Evolutionary conservation across 768 basidiomycete genomes (phyloP), one percentile per base, ranked within the genome.

Genomic region (Kwoniella mangroviensis): DNA sequence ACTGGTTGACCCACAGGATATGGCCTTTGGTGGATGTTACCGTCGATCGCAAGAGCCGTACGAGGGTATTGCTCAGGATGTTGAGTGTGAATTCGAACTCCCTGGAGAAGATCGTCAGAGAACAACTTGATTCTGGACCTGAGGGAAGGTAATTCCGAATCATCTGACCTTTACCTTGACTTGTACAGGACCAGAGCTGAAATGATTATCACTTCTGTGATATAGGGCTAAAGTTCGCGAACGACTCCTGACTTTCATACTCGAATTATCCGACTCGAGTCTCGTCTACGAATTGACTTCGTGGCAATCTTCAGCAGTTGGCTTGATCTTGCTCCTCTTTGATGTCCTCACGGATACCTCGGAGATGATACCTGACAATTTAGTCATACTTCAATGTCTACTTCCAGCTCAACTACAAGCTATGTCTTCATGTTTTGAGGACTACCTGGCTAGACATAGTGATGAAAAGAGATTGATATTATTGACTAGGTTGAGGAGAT

Each of bases 371-470:
- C 64, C 72, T 4, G 73, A 69, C 42, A 58, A 68, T 42, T 45
- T 71, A 45, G 67, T 69, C 49, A 67, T 75, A 15, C 52, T 70
- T 9, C 12, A 72, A 15, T 10, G 52, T 11, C 22, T 80, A 19
- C 51, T 73, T 7, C 70, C 76, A 0, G 53, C 70, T 1, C 79
- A 76, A 4, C 62, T 76, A 6, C 41, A 53, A 42, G 73, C 72
- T 9, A 67, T 77, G 49, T 76, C 79, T 1, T 22, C 22, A 6
- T 75, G 75, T 54, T 78, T 74, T 43, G 76, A 77, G 49, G 76
- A 74, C 34, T 68, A 57, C 40, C 64, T 80, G 28, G 55, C 69
- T 1, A 69, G 69, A 22, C 64, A 71, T 42, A 80, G 69, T 41
- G 79, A 78, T 55, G 78, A 77, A 40, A 52, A 66, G 40, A 56